Evolutionary conservation across 2,329 filamentous ascomycete species (phyloP), one percentile per base, ranked within the genome.

Genomic region (Venturia aucupariae): DNA sequence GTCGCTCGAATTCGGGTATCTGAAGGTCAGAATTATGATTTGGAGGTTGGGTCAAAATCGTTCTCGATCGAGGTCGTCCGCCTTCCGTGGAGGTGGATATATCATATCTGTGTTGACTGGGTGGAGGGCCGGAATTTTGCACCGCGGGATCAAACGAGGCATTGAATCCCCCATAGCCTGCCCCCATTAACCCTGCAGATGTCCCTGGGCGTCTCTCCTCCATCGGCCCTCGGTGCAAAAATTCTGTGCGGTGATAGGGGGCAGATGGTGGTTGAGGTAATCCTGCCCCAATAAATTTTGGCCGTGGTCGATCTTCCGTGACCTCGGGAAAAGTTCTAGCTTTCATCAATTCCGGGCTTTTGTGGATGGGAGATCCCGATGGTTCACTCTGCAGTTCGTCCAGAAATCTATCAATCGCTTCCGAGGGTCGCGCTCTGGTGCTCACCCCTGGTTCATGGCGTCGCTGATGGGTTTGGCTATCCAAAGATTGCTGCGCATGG

Each of bases 381-480:
- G 71, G 71, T 60, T 75, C 73, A 22, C 72, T 72, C 64, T 76
- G 72, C 41, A 77, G 66, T 17, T 72, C 71, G 42, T 72, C 68
- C 17, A 77, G 66, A 62, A 76, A 76, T 17, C 70, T 71, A 64
- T 77, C 75, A 27, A 77, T 75, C 13, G 64, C 11, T 39, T 67
- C 63, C 5, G 67, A 57, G 17, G 41, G n/a, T 70, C 71, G 46
- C 68, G 68, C 64, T 64, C 64, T 51, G 55, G 44, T 59, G 59
- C 42, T 54, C 32, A 64, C 57, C 38, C 64, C 42, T 65, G 67
- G 59, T 66, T 62, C 24, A 19, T 35, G 7, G n/a, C 4, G 22
- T 7, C 32, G n/a, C 1, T 22, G 11, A 11, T 64, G 15, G 24
- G n/a, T 22, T 57, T 57, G 64, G n/a, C 22, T 27, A 19, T 46